Base-by-base conservation (phyloP, 1,284 basidiomycete species). In the Ceratobasidium sp. region DNA sequence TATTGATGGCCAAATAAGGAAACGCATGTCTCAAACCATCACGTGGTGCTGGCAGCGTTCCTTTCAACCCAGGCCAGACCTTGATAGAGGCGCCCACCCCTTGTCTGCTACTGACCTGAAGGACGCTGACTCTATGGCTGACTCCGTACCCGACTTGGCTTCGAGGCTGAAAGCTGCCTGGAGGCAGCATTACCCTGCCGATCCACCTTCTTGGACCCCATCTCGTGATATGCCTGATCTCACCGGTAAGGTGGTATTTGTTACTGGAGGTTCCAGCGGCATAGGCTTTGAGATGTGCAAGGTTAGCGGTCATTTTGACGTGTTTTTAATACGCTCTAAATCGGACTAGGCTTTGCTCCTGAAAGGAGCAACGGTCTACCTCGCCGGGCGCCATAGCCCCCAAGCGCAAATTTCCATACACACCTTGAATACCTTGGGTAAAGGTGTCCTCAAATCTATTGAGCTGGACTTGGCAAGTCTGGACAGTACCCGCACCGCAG, bases 211-310 rank as follows among this genome's bases (percentile, higher is more conserved):
- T 18, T 77, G 75, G 75, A 77, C 66, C 7, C 55, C 57, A 35
- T 44, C 20, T 16, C 18, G 48, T 27, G 73, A 77, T 41, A 68
- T 77, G 65, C 75, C 75, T 41, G 68, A 78, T 66, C 77, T 78
- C 59, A 71, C 77, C 20, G 77, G 77, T 7, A 78, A 65, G 38
- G 44, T 73, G 12, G 68, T 65, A 10, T 57, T 78, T 12, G 35
- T 78, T 44, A 78, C 77, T 52, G 77, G 77, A 4, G 67, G 60
- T 14, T 71, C 59, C 16, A 78, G 50, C 30, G 77, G 77, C 27
- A 70, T 78, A 55, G 77, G 77, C 20, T 78, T 78, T 27, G 77
- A 78, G 46, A 77, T 77, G 66, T 77, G 75, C 48, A 77, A 77
- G 44, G 75, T 77, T 23, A 69, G 75, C 30, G n/a, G 23, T 10